Evolutionary conservation across 1,284 basidiomycete genomes (phyloP), one percentile per base, ranked within the genome.

Genomic region (Thecaphora thlaspeos): DNA sequence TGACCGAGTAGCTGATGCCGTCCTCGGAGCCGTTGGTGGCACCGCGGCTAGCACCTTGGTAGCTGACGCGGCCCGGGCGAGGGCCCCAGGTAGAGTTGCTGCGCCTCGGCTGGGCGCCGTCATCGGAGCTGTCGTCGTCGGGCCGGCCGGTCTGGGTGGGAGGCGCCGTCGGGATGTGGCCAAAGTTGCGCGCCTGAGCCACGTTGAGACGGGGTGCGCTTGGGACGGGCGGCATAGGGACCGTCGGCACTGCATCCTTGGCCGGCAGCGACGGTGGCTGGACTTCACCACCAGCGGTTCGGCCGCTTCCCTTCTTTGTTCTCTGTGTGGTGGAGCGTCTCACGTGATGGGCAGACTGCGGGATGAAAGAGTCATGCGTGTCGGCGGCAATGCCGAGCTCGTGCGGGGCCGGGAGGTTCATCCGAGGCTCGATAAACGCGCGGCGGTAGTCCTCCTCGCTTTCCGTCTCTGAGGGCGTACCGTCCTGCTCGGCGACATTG

Each of bases 401-500:
- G 48, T 68, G 65, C 15, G 65, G 65, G 28, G 65, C 53, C 11
- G 61, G 65, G 43, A 68, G 41, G 37, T 58, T 57, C 44, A 52
- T 54, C n/a, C 57, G 51, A 2, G 62, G 62, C 47, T 65, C 58
- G 48, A 61, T 50, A 48, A 68, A 67, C 1, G 68, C 61, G 17
- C 60, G 55, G 17, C 54, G 58, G 44, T 62, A 68, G 51, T 65
- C 68, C 32, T 65, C 54, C 19, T 68, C 60, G 44, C 56, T 61
- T 40, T 71, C 68, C 17, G 61, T 61, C 42, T 68, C 68, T 2
- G 65, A 65, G 18, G 56, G 61, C 15, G 51, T 44, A 26, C 62
- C 55, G 8, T 65, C 64, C 32, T 62, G 58, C 43, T 70, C 67
- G 41, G 57, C 68, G 41, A 70, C 63, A 60, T 68, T 58, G n/a